phyloP scores from a whole-genome alignment of 2,329 filamentous ascomycete genomes.

The Zasmidium cellare region DNA sequence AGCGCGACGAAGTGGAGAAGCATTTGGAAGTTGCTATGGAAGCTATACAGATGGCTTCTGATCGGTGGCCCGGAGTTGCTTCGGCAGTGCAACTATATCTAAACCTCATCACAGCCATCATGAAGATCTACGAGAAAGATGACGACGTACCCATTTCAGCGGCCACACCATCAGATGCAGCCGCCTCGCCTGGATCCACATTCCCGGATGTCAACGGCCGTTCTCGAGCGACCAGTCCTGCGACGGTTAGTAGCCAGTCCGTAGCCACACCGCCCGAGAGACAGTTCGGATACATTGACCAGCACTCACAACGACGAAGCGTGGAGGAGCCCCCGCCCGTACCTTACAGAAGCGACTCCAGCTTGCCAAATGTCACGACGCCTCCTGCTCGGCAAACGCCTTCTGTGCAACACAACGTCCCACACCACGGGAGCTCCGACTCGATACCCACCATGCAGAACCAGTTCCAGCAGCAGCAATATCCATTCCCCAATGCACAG shows the following conservation, averaged over 20 bases:
- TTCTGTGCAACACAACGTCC: constrained; percentile 3
- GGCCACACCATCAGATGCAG: constrained; percentile 47
- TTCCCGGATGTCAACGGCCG: constrained; percentile 43
- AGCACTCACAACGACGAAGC: constrained; percentile 27
- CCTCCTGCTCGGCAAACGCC: constrained; percentile 16
- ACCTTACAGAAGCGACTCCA: constrained; percentile 29
- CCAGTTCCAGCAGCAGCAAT: constrained; percentile 15
- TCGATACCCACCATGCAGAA: constrained; percentile 19
- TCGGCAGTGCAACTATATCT: constrained; percentile 82
- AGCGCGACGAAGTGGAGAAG: constrained; percentile 72
- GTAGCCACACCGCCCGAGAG: constrained; percentile 36
- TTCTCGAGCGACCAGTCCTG: constrained; percentile 48
- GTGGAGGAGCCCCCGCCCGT: constrained; percentile 34
- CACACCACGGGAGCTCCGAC: constrained; percentile 17
- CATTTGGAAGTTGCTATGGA: constrained; percentile 75
- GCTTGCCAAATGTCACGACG: constrained; percentile 13
- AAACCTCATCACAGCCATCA: constrained; percentile 80
- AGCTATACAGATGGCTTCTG: constrained; percentile 75
- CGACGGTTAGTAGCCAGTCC: constrained; percentile 33
- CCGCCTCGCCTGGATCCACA: constrained; percentile 39
- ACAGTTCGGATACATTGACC: constrained; percentile 32
- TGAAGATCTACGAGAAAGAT: constrained; percentile 78
- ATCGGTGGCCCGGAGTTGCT: constrained; percentile 87
- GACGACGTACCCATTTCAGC: constrained; percentile 52
- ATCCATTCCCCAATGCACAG: constrained; percentile 20